Percentiles rank a stretch among this genome's conserved stretches.
phyloP scores from a whole-genome alignment of 768 basidiomycete species.

The Panaeolus cyanescens region DNA sequence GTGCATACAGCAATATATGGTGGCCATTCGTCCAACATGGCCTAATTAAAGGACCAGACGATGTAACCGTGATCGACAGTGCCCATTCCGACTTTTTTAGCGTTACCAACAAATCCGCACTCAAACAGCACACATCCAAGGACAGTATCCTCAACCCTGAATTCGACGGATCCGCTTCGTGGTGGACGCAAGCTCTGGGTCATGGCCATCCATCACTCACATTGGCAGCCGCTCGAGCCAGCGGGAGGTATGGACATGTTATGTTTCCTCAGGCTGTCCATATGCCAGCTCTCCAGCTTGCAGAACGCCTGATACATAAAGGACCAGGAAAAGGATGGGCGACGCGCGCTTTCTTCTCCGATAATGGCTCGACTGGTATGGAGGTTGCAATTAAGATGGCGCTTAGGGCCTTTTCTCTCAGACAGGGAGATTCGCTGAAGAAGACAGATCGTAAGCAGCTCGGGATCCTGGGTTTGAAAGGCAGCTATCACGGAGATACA shows the following conservation, averaged over 20 bases:
- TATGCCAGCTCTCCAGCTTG: slow-evolving; percentile 79
- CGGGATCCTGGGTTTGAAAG: slow-evolving; percentile 83
- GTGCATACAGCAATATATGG: slow-evolving; percentile 84
- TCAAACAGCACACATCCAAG: slow-evolving; percentile 11
- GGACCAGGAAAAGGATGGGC: slow-evolving; percentile 94
- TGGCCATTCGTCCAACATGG: slow-evolving; percentile 98
- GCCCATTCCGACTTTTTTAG: slow-evolving; percentile 88
- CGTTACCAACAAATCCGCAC: slow-evolving; percentile 48
- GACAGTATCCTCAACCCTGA: slow-evolving; percentile 48
- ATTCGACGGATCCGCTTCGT: slow-evolving; percentile 92
- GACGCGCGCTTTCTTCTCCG: slow-evolving; percentile 86
- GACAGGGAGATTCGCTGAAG: slow-evolving; percentile 34
- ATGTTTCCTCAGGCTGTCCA: slow-evolving; percentile 93
- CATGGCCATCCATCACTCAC: slow-evolving; percentile 78
- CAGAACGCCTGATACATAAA: slow-evolving; percentile 71
- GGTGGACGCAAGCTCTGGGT: slow-evolving; percentile 97
- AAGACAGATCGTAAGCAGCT: slow-evolving; percentile 48
- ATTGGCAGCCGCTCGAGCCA: slow-evolving; percentile 84
- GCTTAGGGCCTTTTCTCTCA: slow-evolving; percentile 61
- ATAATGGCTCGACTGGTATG: slow-evolving; percentile 95
- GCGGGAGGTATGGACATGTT: slow-evolving; percentile 95
- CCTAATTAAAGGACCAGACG: slow-evolving; percentile 60
- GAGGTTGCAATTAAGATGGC: slow-evolving; percentile 99
- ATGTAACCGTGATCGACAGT: slow-evolving; percentile 91
- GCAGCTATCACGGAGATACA: slow-evolving; percentile 97